phyloP scores from a whole-genome alignment of 306 rosid species.

The Malus sylvestris region DNA sequence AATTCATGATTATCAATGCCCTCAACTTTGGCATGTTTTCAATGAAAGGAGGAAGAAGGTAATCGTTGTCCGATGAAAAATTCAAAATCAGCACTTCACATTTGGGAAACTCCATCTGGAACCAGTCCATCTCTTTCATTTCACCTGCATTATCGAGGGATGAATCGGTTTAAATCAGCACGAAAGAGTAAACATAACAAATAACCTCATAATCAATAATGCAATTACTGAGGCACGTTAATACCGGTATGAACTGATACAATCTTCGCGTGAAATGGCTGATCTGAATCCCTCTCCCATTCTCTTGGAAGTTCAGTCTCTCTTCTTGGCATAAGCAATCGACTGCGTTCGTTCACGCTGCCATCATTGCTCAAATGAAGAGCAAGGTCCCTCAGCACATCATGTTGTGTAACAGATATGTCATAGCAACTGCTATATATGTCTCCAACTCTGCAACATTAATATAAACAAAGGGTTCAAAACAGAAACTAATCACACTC shows the following conservation, averaged over 20 bases:
- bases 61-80: constrained; percentile 48
- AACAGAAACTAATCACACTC: neutral
- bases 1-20: constrained; percentile 56
- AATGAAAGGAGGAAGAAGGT: constrained; percentile 67
- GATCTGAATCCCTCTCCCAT: constrained; percentile 53
- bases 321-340: constrained; percentile 76
- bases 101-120: constrained; percentile 59
- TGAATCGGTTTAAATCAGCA: neutral
- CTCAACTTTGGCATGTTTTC: constrained; percentile 76
- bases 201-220: no score
- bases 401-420: constrained; percentile 76
- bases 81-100: constrained; percentile 77
- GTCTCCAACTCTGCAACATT: constrained; percentile 54
- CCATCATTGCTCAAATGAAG: constrained; percentile 48
- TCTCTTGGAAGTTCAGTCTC: constrained; percentile 60
- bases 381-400: constrained; percentile 79
- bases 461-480: constrained; percentile 9
- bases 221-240: neutral
- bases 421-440: constrained; percentile 67
- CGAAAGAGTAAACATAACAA: no score
- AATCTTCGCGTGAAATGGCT: constrained; percentile 59
- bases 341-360: constrained; percentile 32
- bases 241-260: constrained; percentile 89
- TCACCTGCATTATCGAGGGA: constrained; percentile 42
- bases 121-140: constrained; percentile 82